Base-by-base conservation (phyloP, 2,329 filamentous ascomycete species). In the Fusarium virguliforme region DNA sequence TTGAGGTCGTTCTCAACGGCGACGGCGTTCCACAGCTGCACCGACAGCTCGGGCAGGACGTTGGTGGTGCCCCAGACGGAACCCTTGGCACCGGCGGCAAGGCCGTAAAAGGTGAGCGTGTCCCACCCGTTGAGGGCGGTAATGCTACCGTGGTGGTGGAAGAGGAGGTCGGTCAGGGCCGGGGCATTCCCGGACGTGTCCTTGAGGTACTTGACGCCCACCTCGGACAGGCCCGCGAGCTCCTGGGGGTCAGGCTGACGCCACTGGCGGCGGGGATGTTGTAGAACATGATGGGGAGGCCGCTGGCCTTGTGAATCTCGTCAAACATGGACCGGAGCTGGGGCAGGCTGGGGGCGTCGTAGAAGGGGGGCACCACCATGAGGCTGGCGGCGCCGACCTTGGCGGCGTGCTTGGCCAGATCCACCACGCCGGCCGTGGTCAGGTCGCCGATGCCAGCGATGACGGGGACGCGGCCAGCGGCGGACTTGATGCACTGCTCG, bases 61-160 rank as follows among this genome's bases (percentile, higher is more conserved):
- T 87, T 87, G 3, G 84, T 82, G 0, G 85, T 83, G 1, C 85
- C 85, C 85, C 85, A 87, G 1, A 87, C 82, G 4, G 82, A 83
- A 4, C 85, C 85, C 50, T 83, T 83, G 8, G 84, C 83, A 0
- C 85, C 85, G 1, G 85, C 84, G 0, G 82, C 83, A 9, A 87
- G 75, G 9, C 85, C 85, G 67, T 87, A 87, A 72, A 87, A 87
- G 0, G 85, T 87, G 15, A 87, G 76, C 0, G 85, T 87, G 64
- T 87, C 85, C 85, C 85, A 87, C 1, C 85, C 85, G 62, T 87
- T 87, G 73, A 87, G 86, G 0, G 83, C 79, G 1, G 83, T 86
- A 65, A 86, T 83, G 28, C 79, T 72, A 59, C 65, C 82, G 5
- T 73, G 70, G 30, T 71, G 64, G 59, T 79, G 79, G 67, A 87